Percentiles rank a stretch among this genome's conserved stretches.
Evolutionary conservation across 2,329 filamentous ascomycete genomes (phyloP).

Genomic region (Clonostachys byssicola): DNA sequence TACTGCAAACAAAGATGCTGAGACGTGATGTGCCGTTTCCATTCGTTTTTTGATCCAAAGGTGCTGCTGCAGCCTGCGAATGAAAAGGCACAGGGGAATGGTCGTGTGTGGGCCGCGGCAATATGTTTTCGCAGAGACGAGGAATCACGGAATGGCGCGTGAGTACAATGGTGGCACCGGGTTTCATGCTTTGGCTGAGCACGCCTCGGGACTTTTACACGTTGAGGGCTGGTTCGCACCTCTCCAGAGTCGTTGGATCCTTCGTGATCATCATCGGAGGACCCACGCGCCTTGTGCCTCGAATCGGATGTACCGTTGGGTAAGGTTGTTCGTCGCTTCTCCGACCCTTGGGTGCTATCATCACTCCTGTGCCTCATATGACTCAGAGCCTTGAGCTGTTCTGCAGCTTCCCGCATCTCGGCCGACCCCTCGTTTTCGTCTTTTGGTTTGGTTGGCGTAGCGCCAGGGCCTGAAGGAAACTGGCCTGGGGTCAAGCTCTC

Average conservation of each 20-base stretch:
- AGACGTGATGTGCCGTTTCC: conserved; percentile 91
- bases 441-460: conserved; percentile 18
- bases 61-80: conserved; percentile 79
- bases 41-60: conserved; percentile 94
- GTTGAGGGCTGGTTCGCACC: conserved; percentile 4
- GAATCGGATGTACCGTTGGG: conserved; percentile 29
- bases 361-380: conserved; percentile 55
- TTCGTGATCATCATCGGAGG: conserved; percentile 19
- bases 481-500: not conserved
- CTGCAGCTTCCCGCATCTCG: conserved; percentile 65
- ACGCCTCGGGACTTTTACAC: conserved; percentile 36
- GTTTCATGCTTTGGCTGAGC: conserved; percentile 56
- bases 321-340: conserved; percentile 25
- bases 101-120: conserved; percentile 63
- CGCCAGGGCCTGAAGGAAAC: not conserved
- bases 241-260: conserved; percentile 6
- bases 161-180: conserved; percentile 56
- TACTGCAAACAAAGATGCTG: conserved; percentile 75
- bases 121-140: conserved; percentile 64
- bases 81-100: conserved; percentile 82
- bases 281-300: conserved; percentile 26
- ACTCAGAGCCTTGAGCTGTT: conserved; percentile 62
- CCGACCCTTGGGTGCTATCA: conserved; percentile 22
- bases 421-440: conserved; percentile 53
- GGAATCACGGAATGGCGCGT: conserved; percentile 63